Conservation (phyloP, 2,329 filamentous ascomycete genomes). For the Botrytis pseudocinerea region DNA sequence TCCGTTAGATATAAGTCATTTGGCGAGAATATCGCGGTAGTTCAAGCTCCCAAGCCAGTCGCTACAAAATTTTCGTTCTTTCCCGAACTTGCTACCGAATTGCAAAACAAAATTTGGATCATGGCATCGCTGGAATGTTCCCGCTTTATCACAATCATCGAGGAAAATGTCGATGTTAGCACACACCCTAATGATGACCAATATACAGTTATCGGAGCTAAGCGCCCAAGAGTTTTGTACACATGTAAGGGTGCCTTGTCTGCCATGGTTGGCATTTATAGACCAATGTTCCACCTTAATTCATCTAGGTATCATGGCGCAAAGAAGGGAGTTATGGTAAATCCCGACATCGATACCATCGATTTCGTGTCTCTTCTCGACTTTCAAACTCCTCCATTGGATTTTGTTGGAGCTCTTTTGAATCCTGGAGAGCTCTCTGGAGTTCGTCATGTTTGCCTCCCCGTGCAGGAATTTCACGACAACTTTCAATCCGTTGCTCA, state of each 20-base stretch:
- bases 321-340: neutral
- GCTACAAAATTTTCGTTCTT: neutral
- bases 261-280: neutral
- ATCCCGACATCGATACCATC: neutral
- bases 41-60: neutral
- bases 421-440: neutral
- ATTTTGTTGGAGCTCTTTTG: neutral
- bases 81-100: neutral
- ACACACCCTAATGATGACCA: neutral
- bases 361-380: neutral
- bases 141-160: neutral
- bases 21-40: neutral
- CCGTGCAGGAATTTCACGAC: neutral
- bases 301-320: neutral
- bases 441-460: conserved; percentile 1
- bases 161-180: neutral
- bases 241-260: neutral
- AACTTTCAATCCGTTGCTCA: neutral
- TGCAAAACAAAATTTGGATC: conserved; percentile 1
- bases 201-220: neutral
- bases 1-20: neutral
- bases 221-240: neutral
- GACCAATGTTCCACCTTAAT: neutral
- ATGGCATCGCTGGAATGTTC: neutral
- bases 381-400: neutral